Evolutionary conservation across 345 rosid species (phyloP).

Genomic region (Rhodomyrtus tomentosa): DNA sequence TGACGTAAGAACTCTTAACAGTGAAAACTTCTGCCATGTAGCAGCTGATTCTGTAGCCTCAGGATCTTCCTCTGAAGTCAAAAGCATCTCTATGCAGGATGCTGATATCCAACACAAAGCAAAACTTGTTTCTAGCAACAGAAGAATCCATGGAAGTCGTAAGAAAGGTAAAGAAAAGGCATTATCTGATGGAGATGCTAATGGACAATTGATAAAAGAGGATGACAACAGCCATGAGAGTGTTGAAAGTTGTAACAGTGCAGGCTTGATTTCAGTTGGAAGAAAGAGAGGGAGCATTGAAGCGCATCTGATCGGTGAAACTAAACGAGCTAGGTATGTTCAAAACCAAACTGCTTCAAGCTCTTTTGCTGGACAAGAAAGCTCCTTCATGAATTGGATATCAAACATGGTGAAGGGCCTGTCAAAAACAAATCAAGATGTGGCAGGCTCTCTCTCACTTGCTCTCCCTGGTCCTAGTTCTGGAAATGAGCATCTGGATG

Average conservation of each 20-base stretch:
- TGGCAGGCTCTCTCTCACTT: constrained; percentile 24
- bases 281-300: constrained; percentile 43
- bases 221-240: constrained; percentile 67
- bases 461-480: constrained; percentile 18
- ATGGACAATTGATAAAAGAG: constrained; percentile 25
- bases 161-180: constrained; percentile 53
- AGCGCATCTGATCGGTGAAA: constrained; percentile 33
- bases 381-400: constrained; percentile 92
- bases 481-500: constrained; percentile 12
- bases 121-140: constrained; percentile 15
- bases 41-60: constrained; percentile 11
- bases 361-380: constrained; percentile 42
- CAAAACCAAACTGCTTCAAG: constrained; percentile 42
- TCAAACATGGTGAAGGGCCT: constrained; percentile 72
- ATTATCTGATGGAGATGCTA: constrained; percentile 39
- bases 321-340: constrained; percentile 42
- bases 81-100: constrained; percentile 13
- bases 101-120: constrained; percentile 11
- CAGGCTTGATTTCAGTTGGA: constrained; percentile 30
- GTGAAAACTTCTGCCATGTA: constrained; percentile 11
- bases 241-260: constrained; percentile 76
- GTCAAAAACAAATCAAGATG: constrained; percentile 27
- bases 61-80: constrained; percentile 16
- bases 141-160: constrained; percentile 15
- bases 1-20: constrained; percentile 13